A percentile compares a stretch with the other conserved stretches of the same genome.
Evolutionary conservation across 1,284 basidiomycete genomes (phyloP).

Genomic region (Ceratobasidium sp.): DNA sequence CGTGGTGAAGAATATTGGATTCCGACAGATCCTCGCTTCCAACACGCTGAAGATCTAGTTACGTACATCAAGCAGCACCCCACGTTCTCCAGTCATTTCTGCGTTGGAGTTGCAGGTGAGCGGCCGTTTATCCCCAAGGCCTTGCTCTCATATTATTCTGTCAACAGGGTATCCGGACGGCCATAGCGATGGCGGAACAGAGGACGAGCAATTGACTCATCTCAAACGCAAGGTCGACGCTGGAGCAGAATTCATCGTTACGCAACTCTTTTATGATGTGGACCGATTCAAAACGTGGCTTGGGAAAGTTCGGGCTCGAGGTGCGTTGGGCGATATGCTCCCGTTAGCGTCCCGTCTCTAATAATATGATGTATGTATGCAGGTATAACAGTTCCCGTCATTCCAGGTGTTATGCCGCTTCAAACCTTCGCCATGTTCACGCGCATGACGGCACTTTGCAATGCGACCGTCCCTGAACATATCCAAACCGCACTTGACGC

Average conservation of each 20-base stretch:
- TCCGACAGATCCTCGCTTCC: constrained; percentile 86
- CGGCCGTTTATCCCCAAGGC: neutral
- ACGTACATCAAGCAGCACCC: constrained; percentile 84
- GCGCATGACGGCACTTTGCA: constrained; percentile 90
- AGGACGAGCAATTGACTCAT: constrained; percentile 79
- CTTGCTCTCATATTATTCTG: constrained; percentile 27
- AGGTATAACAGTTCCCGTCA: constrained; percentile 92
- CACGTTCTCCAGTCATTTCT: constrained; percentile 89
- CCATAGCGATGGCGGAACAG: constrained; percentile 76
- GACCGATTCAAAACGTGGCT: constrained; percentile 87
- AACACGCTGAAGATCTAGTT: constrained; percentile 91
- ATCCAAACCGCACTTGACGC: constrained; percentile 79
- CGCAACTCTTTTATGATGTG: constrained; percentile 97
- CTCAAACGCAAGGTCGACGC: constrained; percentile 94
- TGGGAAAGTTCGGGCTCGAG: constrained; percentile 74
- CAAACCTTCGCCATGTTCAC: constrained; percentile 96
- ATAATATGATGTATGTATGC: constrained; percentile 20
- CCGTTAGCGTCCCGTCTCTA: neutral
- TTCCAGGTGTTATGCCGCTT: constrained; percentile 98
- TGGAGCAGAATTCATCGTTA: constrained; percentile 96
- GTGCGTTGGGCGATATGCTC: constrained; percentile 59
- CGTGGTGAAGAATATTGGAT: constrained; percentile 94
- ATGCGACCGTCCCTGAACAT: constrained; percentile 79
- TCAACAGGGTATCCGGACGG: constrained; percentile 90
- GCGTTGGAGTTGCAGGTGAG: constrained; percentile 89